Evolutionary conservation across 257 asterid species (phyloP), one percentile per base, ranked within the genome.

Genomic region (Solanum sitiens): DNA sequence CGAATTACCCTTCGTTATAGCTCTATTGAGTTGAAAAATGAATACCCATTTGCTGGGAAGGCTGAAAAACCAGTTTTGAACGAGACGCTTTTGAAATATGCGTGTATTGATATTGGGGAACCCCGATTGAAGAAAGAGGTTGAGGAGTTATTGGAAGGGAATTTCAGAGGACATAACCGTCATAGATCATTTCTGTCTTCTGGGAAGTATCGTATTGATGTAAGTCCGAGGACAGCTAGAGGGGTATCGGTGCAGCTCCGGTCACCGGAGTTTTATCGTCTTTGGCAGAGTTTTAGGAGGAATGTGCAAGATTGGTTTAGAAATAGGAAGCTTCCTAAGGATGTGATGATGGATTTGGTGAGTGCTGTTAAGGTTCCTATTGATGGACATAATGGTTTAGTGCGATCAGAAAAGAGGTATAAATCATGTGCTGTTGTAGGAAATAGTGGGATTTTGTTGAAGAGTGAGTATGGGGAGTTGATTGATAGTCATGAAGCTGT

Each of bases 371-470:
- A 89, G 56, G 67, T 40, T 45, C 87, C 87, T 83, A 83, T 91
- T 32, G 93, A 90, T 86, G 88, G 85, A 16, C 72, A 86, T 88
- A 84, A 73, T 82, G 94, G 92, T 18, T 70, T 44, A 11, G 87
- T 82, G 37, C 89, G 88, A 10, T 16, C 79, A 3, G 83, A 65
- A 2, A 88, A 37, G 83, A 94, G 87, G 70, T 97, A 93, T 53
- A 87, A 86, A 76, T 93, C 94, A 83, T 97, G 99, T 83, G 99
- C 99, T 12, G 98, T 97, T 72, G 99, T 97, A 59, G 99, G 99
- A 8, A 97, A 97, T 70, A 97, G 99, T 88, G 99, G 99, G 87
- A 94, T 97, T 85, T 80, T 97, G 39, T 86, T 97, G 90, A 93
- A 93, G 61, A 89, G 83, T 20, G 92, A 86, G 53, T 79, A 91